Base-by-base conservation (phyloP, 2,329 filamentous ascomycete species). In the Trichoderma sp. region DNA sequence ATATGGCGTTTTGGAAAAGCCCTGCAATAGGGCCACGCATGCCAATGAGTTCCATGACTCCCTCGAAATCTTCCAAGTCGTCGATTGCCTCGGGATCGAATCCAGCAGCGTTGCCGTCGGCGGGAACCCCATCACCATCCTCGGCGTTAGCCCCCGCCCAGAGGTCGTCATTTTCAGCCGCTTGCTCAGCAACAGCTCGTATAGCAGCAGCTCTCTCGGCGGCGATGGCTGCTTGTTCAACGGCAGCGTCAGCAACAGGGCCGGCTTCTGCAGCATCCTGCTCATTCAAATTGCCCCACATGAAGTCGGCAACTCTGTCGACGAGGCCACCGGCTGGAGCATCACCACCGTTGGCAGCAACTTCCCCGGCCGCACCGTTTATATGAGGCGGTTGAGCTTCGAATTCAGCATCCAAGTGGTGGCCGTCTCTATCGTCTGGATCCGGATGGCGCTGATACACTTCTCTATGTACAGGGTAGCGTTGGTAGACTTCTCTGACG, bases 21-120 rank as follows among this genome's bases (percentile, higher is more conserved):
- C 94, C 94, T 15, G 92, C 91, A 3, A 99, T 86, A 0, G 96
- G 96, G 0, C 96, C 96, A 77, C 97, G 93, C 92, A 99, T 97
- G 47, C 96, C 96, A 72, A 99, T 92, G 17, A 99, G 88, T 80
- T 99, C 96, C 85, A 99, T 90, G 67, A 99, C 93, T 0, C 96
- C 96, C 79, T 99, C 96, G 17, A 99, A 90, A 78, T 99, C 96
- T 81, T 99, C 96, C 11, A 93, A 93, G 75, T 98, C 92, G 57
- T 95, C 93, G 55, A 94, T 87, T 11, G 91, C 92, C 75, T 93
- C 91, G 68, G 89, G 87, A 69, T 97, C 93, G 43, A 95, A 84
- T 9, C 88, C 92, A 17, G 88, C 90, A 23, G 87, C 87, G n/a
- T 77, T 75, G 17, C 77, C 77, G n/a, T 75, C 78, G 11, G 75